Evolutionary conservation across 345 rosid species (phyloP), one percentile per base, ranked within the genome.

Genomic region (Cardamine chenopodiifolia): DNA sequence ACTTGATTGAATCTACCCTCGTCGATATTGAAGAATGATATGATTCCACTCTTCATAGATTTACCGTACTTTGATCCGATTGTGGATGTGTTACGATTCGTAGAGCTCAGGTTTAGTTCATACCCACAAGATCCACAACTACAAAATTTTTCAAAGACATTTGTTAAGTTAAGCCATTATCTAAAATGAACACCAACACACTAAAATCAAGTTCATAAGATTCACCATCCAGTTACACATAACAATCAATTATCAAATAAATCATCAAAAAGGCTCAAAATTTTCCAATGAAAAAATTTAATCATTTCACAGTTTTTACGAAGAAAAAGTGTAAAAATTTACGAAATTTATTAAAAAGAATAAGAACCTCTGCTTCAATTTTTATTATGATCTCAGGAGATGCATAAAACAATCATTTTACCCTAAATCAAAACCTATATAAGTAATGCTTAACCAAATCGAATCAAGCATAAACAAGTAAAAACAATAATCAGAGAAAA

Each of bases 111-210:
- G 83, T 89, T 92, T 65, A 92, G 81, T 78, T 92, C 99, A 50
- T 88, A 95, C 37, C 97, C 97, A 71, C 99, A 95, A 45, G 85
- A 77, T 56, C 99, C 99, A 56, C 99, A 95, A 73, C 99, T 95
- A 89, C 86, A 86, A 35, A n/a, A 79, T 45, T 44, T 29, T 68
- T 17, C 17, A 44, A 66, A 50, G 1, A 15, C 14, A 14, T n/a
- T 47, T 10, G 39, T 17, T 74, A 40, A 34, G 18, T 4, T 11
- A 10, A 31, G 31, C 19, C 15, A 12, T 61, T 26, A 3, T 22
- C 25, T 29, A 3, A 73, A 54, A 69, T 28, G 17, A 34, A 39
- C 31, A 60, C 15, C 8, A 49, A 63, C 10, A 48, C 50, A 65
- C 40, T 9, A 4, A 32, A 31, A 48, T 29, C 47, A 29, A 15